phyloP scores from a whole-genome alignment of 179 eudicot genomes.

The Spinacia oleracea region DNA sequence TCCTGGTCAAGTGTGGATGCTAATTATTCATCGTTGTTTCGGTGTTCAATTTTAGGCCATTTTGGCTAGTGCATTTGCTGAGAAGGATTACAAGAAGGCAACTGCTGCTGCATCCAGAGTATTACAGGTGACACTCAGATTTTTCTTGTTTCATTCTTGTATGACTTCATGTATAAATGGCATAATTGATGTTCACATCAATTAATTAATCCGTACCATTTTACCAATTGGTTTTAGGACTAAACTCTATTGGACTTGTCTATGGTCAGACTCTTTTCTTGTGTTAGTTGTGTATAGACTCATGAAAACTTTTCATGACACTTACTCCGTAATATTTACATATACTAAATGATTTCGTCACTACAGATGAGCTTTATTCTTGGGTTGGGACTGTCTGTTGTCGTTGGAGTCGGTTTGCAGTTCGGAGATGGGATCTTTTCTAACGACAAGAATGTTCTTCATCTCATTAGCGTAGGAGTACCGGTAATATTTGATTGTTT shows the following conservation, averaged over 20 bases:
- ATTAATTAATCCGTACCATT: no score
- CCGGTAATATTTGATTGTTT: constrained; percentile 32
- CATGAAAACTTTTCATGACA: no score
- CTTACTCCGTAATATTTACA: neutral
- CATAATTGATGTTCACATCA: no score
- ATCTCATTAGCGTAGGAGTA: constrained; percentile 41
- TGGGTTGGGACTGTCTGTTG: constrained; percentile 40
- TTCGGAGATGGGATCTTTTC: constrained; percentile 47
- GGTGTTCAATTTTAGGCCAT: constrained; percentile 57
- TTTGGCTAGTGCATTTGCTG: constrained; percentile 98
- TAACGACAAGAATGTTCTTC: constrained; percentile 38
- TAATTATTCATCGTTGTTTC: neutral
- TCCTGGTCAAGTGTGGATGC: no score
- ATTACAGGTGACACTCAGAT: constrained; percentile 54
- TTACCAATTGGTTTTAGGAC: no score
- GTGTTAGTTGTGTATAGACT: no score
- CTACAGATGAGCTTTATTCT: constrained; percentile 54
- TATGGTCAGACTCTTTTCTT: no score
- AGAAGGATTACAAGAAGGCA: constrained; percentile 76
- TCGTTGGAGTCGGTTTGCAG: constrained; percentile 45
- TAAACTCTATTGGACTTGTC: no score
- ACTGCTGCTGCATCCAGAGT: constrained; percentile 79
- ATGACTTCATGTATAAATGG: neutral
- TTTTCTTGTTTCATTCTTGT: no score
- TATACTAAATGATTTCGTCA: neutral